These are phyloP conservation scores for Curvularia hawaiiensis DNA, from an alignment of 2,329 filamentous ascomycete species.

Conservation along the genomic window DNA sequence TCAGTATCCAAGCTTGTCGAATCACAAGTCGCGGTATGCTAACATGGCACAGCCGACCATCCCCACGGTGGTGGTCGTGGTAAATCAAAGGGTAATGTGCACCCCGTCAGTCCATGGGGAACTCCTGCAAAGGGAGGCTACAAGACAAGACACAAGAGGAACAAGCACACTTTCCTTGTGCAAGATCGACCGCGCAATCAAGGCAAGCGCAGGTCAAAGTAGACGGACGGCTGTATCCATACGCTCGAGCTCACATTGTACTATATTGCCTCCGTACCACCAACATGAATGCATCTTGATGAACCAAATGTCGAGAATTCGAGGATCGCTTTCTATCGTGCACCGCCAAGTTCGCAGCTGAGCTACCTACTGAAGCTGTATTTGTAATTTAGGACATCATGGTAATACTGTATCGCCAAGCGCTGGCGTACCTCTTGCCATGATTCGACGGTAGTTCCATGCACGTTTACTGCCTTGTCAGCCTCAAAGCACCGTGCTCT, in stretches of 20 bases:
- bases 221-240: conserved; percentile 26
- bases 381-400: background rate
- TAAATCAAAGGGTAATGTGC: conserved; percentile 97
- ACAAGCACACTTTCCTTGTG: conserved; percentile 91
- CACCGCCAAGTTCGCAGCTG: background rate
- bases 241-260: conserved; percentile 24
- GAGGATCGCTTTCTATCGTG: background rate
- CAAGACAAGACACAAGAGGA: conserved; percentile 89
- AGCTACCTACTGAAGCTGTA: background rate
- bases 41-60: conserved; percentile 71
- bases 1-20: conserved; percentile 41
- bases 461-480: background rate
- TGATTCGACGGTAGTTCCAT: conserved; percentile 5
- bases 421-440: background rate
- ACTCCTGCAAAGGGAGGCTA: conserved; percentile 85
- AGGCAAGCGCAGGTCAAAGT: conserved; percentile 71
- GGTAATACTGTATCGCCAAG: background rate
- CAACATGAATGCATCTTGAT: conserved; percentile 11
- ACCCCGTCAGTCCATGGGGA: conserved; percentile 97
- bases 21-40: conserved; percentile 8
- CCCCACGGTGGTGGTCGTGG: conserved; percentile 98
- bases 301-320: background rate
- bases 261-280: conserved; percentile 15
- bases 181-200: conserved; percentile 83
- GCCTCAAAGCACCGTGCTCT: background rate